These are phyloP conservation scores for Adansonia digitata DNA, from an alignment of 345 rosid genomes.

Conservation along the genomic window DNA sequence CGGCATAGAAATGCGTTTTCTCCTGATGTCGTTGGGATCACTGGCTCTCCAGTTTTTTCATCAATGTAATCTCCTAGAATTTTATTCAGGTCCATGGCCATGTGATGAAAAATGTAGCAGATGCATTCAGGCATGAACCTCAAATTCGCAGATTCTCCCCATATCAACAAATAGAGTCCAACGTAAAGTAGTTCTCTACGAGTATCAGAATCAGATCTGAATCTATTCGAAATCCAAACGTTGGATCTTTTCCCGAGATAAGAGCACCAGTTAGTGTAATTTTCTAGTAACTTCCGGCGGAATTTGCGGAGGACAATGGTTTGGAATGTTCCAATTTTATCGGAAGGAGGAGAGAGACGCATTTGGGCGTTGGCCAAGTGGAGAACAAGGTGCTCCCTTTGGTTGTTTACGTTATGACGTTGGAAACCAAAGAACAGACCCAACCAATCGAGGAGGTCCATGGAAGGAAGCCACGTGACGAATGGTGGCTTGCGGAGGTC, in stretches of 20 bases:
- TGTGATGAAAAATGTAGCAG: slow-evolving; percentile 82
- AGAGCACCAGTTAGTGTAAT: slow-evolving; percentile 83
- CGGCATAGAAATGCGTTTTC: slow-evolving; percentile 61
- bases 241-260: slow-evolving; percentile 65
- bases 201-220: slow-evolving; percentile 36
- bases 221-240: slow-evolving; percentile 79
- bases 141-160: slow-evolving; percentile 93
- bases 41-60: slow-evolving; percentile 79
- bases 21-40: slow-evolving; percentile 65
- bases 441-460: slow-evolving; percentile 90
- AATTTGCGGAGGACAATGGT: slow-evolving; percentile 57
- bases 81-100: slow-evolving; percentile 89
- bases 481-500: slow-evolving; percentile 70
- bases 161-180: slow-evolving; percentile 59
- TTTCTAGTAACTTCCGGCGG: slow-evolving; percentile 55
- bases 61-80: slow-evolving; percentile 70
- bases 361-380: slow-evolving; percentile 93
- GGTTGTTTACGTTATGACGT: slow-evolving; percentile 76
- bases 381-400: slow-evolving; percentile 86
- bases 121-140: slow-evolving; percentile 90
- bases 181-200: slow-evolving; percentile 68
- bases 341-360: slow-evolving; percentile 93
- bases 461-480: slow-evolving; percentile 60
- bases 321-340: slow-evolving; percentile 67
- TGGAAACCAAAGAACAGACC: slow-evolving; percentile 91